phyloP scores from a whole-genome alignment of 495 filamentous ascomycete species.

The Penicillium robsamsonii region DNA sequence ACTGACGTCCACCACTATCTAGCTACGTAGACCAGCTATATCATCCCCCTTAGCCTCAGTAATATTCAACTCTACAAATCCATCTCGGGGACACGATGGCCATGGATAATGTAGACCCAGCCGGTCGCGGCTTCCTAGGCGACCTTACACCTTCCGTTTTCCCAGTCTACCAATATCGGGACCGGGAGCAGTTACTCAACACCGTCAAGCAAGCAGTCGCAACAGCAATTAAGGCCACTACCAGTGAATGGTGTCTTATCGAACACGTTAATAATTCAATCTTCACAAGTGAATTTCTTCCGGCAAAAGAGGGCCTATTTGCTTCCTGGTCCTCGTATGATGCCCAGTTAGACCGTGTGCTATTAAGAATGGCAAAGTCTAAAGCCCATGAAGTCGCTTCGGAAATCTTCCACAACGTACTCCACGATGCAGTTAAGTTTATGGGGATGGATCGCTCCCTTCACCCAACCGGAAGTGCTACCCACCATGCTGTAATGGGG shows the following conservation, averaged over 20 bases:
- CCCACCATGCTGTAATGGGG: not conserved
- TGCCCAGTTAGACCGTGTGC: not conserved
- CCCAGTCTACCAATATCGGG: conserved; percentile 1
- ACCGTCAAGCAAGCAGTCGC: conserved; percentile 1
- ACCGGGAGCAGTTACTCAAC: not conserved
- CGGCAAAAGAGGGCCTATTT: not conserved
- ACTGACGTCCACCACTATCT: no score
- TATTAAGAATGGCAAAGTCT: not conserved
- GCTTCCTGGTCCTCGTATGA: conserved; percentile 1
- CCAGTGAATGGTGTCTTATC: conserved; percentile 1
- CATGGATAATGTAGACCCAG: conserved; percentile 1
- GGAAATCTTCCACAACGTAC: not conserved
- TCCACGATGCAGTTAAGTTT: not conserved
- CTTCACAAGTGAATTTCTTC: no score
- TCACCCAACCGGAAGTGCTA: not conserved
- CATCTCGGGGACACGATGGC: not conserved
- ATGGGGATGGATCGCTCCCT: conserved; percentile 1
- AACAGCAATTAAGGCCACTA: not conserved
- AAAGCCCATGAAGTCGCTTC: not conserved
- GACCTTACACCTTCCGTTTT: not conserved
- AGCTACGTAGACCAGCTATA: no score
- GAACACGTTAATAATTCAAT: not conserved
- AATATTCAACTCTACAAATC: not conserved
- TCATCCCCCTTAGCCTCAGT: not conserved
- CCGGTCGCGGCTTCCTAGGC: not conserved